Conservation (phyloP, 768 basidiomycete species). For the Polyporus arcularius region DNA sequence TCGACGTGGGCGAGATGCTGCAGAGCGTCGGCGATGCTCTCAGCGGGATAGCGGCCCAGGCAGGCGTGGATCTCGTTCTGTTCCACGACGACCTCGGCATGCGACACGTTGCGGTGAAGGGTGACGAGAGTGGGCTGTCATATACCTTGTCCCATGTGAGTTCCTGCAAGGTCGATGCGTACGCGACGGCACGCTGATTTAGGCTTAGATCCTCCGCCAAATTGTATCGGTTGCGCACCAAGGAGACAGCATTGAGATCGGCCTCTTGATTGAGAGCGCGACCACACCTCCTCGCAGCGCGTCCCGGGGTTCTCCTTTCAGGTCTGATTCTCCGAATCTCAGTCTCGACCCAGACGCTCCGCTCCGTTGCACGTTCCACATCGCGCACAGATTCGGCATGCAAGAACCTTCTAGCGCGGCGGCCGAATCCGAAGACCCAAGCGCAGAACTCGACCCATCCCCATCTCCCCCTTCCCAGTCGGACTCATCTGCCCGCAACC, state of each 20-base stretch:
- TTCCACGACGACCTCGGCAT: conserved; percentile 89
- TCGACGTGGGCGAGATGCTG: conserved; percentile 89
- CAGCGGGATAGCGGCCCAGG: conserved; percentile 79
- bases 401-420: neutral
- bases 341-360: conserved; percentile 35
- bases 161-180: conserved; percentile 19
- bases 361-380: conserved; percentile 59
- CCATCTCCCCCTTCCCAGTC: conserved; percentile 7
- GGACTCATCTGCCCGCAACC: conserved; percentile 30
- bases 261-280: conserved; percentile 57
- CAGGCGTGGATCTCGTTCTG: conserved; percentile 86
- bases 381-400: conserved; percentile 48
- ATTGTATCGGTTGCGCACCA: conserved; percentile 64
- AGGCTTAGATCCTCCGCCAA: conserved; percentile 77
- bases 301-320: conserved; percentile 3
- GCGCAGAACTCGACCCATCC: neutral
- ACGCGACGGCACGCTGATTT: conserved; percentile 7
- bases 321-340: conserved; percentile 19
- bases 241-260: conserved; percentile 86
- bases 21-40: conserved; percentile 89
- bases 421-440: neutral
- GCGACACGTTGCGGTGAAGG: conserved; percentile 83
- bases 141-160: conserved; percentile 86
- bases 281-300: conserved; percentile 2
- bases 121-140: conserved; percentile 81